These are phyloP conservation scores for Macrophomina tecta DNA, from an alignment of 2,329 filamentous ascomycete genomes.

Conservation along the genomic window DNA sequence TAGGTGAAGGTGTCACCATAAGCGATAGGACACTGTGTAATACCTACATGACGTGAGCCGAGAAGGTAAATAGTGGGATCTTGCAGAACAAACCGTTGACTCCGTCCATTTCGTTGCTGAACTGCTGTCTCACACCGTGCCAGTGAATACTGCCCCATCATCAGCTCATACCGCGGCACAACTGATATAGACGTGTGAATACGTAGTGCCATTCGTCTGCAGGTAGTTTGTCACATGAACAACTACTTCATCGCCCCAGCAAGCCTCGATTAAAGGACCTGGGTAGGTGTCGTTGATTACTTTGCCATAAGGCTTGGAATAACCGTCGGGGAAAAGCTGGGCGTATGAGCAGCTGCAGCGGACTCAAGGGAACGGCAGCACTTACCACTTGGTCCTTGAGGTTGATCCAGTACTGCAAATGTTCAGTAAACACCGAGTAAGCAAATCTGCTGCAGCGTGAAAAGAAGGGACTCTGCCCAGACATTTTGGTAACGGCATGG, in stretches of 20 bases:
- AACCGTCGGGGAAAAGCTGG: conserved; percentile 34
- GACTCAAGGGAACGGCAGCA: background rate
- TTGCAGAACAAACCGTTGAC: conserved; percentile 31
- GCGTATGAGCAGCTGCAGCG: background rate
- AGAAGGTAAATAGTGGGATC: no score
- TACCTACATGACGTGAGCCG: conserved; percentile 31
- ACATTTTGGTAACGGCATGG: no score
- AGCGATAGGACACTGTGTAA: conserved; percentile 44
- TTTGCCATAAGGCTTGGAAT: conserved; percentile 34
- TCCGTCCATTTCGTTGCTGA: conserved; percentile 44
- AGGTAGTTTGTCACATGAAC: conserved; percentile 21
- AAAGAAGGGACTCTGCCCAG: no score
- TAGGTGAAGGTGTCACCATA: conserved; percentile 40
- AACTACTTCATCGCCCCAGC: conserved; percentile 34
- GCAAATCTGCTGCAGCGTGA: no score
- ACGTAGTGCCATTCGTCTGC: conserved; percentile 24
- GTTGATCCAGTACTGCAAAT: conserved; percentile 28
- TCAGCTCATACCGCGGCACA: background rate
- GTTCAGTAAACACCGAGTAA: background rate
- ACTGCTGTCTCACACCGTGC: conserved; percentile 41
- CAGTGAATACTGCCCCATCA: conserved; percentile 35
- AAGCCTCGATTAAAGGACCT: conserved; percentile 33
- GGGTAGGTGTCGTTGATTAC: conserved; percentile 36
- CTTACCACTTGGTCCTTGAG: conserved; percentile 23
- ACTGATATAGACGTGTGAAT: background rate